Percentiles rank a stretch among this genome's conserved stretches.
Conservation (phyloP, 148 eudicot species). For the Rhododendron vialii region DNA sequence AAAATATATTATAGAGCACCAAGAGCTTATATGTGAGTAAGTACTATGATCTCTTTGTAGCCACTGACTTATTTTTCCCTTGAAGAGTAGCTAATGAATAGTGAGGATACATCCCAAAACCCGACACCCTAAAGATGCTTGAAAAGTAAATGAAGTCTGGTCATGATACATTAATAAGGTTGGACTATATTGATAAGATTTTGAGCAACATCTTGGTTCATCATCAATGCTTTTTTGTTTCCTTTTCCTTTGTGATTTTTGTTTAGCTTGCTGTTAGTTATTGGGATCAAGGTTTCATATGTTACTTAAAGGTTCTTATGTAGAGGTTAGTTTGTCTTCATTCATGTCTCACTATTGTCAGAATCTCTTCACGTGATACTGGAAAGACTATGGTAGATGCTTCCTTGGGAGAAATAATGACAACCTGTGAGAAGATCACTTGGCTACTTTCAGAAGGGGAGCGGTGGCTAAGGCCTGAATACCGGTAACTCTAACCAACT, state of each 20-base stretch:
- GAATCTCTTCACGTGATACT: conserved; percentile 99
- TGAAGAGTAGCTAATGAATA: background rate
- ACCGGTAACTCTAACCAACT: conserved; percentile 44
- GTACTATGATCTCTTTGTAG: conserved; percentile 16
- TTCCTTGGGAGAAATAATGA: conserved; percentile 98
- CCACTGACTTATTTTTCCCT: background rate
- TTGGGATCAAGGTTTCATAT: background rate
- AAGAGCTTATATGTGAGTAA: conserved; percentile 97
- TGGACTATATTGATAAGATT: background rate
- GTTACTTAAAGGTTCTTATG: background rate
- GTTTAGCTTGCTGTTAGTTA: background rate
- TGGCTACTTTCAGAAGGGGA: conserved; percentile 99
- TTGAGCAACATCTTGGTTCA: background rate
- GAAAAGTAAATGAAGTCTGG: background rate
- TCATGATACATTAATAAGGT: background rate
- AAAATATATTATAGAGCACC: conserved; percentile 94
- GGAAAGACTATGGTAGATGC: conserved; percentile 99
- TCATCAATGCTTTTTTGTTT: background rate
- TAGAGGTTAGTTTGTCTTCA: background rate
- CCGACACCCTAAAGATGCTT: background rate
- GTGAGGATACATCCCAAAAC: background rate
- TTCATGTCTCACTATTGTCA: conserved; percentile 14
- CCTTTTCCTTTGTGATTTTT: background rate
- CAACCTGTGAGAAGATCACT: conserved; percentile 94
- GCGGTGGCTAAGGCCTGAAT: conserved; percentile 94